Conservation (phyloP, 352 stramenopile species). For the Phytophthora citrophthora region DNA sequence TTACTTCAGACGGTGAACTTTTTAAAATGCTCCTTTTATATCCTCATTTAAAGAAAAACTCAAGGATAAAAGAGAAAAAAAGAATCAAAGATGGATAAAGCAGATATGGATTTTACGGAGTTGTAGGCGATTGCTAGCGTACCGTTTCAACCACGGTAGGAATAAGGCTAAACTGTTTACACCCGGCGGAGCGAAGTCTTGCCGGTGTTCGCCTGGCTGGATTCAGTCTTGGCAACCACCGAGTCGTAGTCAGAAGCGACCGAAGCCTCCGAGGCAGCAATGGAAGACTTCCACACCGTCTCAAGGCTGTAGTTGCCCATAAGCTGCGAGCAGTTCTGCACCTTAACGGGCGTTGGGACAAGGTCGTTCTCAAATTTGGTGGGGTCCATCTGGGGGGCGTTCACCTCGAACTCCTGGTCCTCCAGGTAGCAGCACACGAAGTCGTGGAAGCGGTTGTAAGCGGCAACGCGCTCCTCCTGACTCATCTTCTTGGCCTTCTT, state of each 20-base stretch:
- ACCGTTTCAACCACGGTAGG: not conserved
- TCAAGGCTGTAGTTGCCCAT: slow-evolving; percentile 18
- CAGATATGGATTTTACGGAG: slow-evolving; percentile 6
- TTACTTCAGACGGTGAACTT: too few species aligned
- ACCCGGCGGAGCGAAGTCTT: slow-evolving; percentile 3
- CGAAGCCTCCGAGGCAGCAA: not conserved
- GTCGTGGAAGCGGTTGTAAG: slow-evolving; percentile 35
- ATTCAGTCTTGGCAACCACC: not conserved
- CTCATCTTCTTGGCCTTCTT: slow-evolving; percentile 24
- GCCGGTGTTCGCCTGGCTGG: not conserved
- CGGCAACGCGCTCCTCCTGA: slow-evolving; percentile 11
- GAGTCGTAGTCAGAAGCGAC: not conserved
- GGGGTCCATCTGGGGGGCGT: slow-evolving; percentile 11
- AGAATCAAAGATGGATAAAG: not conserved
- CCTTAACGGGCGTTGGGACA: slow-evolving; percentile 21
- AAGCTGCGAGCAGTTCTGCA: slow-evolving; percentile 26
- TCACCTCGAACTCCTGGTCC: slow-evolving; percentile 33
- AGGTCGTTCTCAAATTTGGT: slow-evolving; percentile 18
- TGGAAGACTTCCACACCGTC: slow-evolving; percentile 19
- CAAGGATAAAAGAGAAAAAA: not conserved
- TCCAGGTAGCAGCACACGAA: slow-evolving; percentile 37
- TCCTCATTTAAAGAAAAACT: not conserved
- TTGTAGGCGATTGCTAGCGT: not conserved
- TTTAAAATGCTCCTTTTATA: too few species aligned
- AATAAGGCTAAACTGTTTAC: not conserved